Conservation (phyloP, 225 moss, liverwort and hornwort genomes). For the Physcomitrellopsis africana region DNA sequence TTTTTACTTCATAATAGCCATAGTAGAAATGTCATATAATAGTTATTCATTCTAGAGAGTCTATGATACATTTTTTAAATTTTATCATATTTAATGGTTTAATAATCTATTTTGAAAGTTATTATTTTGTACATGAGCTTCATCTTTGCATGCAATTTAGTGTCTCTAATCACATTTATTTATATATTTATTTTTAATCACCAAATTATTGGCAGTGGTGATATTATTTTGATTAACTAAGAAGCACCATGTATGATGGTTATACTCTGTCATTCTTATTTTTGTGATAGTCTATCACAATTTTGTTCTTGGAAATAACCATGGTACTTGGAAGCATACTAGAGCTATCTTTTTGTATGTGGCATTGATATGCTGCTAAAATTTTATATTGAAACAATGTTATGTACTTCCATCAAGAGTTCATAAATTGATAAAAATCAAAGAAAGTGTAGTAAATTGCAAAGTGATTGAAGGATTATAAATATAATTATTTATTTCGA, state of each 20-base stretch:
- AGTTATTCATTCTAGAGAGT: not conserved
- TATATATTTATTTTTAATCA: not conserved
- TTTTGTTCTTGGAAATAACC: not conserved
- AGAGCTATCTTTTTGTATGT: slow-evolving; percentile 2
- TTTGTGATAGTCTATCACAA: slow-evolving; percentile 16
- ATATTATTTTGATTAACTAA: slow-evolving; percentile 6
- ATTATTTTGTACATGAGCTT: slow-evolving; percentile 17
- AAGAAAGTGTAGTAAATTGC: slow-evolving; percentile 16
- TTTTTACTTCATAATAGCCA: not conserved
- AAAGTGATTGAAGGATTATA: not conserved
- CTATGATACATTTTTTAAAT: slow-evolving; percentile 18
- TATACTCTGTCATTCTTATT: not conserved
- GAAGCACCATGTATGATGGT: not conserved
- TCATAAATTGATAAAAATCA: not conserved
- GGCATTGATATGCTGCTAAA: slow-evolving; percentile 3
- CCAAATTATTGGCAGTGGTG: slow-evolving; percentile 2
- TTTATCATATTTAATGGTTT: slow-evolving; percentile 10
- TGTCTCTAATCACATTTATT: not conserved
- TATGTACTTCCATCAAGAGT: slow-evolving; percentile 16
- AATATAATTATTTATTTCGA: not conserved
- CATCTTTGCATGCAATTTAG: slow-evolving; percentile 17
- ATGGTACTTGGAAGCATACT: slow-evolving; percentile 14
- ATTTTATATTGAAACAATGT: not conserved
- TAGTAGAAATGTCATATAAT: slow-evolving; percentile 11
- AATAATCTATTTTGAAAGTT: slow-evolving; percentile 12